Evolutionary conservation across 1,284 basidiomycete species (phyloP).

Genomic region (Malassezia pachydermatis): DNA sequence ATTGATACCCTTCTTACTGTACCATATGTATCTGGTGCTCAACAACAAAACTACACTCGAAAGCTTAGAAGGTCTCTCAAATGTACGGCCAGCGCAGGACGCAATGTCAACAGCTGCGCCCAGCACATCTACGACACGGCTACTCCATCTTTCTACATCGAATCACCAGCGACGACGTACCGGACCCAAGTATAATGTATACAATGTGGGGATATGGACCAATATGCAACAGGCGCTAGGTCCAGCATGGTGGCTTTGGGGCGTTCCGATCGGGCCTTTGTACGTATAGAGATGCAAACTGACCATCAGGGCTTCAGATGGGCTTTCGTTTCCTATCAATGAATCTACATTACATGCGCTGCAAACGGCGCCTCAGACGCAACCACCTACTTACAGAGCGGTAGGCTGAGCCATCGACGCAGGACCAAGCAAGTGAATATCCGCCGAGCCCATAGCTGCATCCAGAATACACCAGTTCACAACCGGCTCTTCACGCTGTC

Average conservation of each 20-base stretch:
- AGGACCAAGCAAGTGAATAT: slow-evolving; percentile 9
- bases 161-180: neutral
- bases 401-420: neutral
- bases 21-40: slow-evolving; percentile 44
- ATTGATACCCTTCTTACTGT: slow-evolving; percentile 35
- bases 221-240: slow-evolving; percentile 40
- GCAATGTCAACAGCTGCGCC: neutral
- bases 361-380: neutral
- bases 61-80: slow-evolving; percentile 42
- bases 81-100: neutral
- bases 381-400: neutral
- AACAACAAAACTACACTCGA: slow-evolving; percentile 49
- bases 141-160: neutral
- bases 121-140: neutral
- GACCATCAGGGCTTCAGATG: neutral
- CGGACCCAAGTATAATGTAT: slow-evolving; percentile 26
- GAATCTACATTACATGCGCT: neutral
- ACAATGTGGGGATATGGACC: slow-evolving; percentile 27
- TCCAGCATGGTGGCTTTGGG: slow-evolving; percentile 25
- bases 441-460: slow-evolving; percentile 49
- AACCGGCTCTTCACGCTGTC: slow-evolving; percentile 78
- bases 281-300: slow-evolving; percentile 6
- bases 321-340: slow-evolving; percentile 8
- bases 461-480: slow-evolving; percentile 86
- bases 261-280: slow-evolving; percentile 27